Evolutionary conservation across 225 moss, liverwort and hornwort genomes (phyloP), one percentile per base, ranked within the genome.

Genomic region (Neckera pumila): DNA sequence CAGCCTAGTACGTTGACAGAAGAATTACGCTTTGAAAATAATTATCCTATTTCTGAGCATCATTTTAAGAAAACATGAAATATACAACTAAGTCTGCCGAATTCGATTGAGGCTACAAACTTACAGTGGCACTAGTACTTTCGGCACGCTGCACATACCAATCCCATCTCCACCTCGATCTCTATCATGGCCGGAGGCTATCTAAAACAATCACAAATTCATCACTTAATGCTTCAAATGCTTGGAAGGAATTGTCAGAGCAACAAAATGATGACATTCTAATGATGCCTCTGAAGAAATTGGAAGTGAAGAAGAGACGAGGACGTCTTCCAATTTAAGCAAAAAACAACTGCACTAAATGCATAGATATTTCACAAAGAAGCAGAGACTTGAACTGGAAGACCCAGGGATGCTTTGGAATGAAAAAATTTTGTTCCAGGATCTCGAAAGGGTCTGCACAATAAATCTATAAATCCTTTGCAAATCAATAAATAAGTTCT

Each of bases 141-240:
- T 95, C 94, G 16, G 96, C 97, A 89, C 86, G 6, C 18, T 47
- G 47, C 19, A 47, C 47, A 76, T 96, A 97, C 95, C 94, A 27
- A 38, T 94, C 91, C 95, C 96, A 97, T 96, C 93, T 95, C 97
- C 90, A 98, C 95, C 30, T 31, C 95, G 80, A 95, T 98, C 91
- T 98, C 98, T 87, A 94, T 96, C 96, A 96, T 95, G 59, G n/a
- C n/a, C n/a, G n/a, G 96, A 97, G 43, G 95, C 94, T 63, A 93
- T 92, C 96, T 98, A 85, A 85, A 76, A 63, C 66, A 87, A 67
- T n/a, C 76, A 84, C 17, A 77, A n/a, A n/a, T n/a, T n/a, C n/a
- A n/a, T n/a, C n/a, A 76, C 62, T 34, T 86, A 66, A 56, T 38
- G 86, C 45, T 81, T 54, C 6, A 90, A 69, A 34, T 17, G 42